Evolutionary conservation across 257 asterid species (phyloP), one percentile per base, ranked within the genome.

Genomic region (Primulina huaijiensis): DNA sequence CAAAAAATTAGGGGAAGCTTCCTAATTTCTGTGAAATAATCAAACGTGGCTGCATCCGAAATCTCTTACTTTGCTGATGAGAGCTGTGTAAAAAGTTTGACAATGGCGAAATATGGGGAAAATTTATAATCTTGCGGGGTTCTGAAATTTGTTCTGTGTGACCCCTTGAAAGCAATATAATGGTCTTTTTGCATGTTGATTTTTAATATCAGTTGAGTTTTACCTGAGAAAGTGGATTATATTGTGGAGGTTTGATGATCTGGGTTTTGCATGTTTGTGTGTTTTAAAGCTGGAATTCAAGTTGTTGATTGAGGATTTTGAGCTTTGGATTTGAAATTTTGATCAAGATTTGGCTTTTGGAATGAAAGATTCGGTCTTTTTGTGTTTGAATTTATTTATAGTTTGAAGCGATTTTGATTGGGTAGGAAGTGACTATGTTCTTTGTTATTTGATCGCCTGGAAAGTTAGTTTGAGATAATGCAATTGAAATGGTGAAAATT

Each of bases 401-500:
- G 23, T 46, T 58, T 14, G 29, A 5, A 43, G 2, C 35, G 33
- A 2, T 40, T 40, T 40, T 40, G 16, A 40, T 40, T 11, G 52
- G 17, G 17, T 10, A 10, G 1, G 52, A 40, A 40, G 52, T 2
- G 52, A 11, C 5, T 11, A 11, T 10, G 4, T 43, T 43, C 7
- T 43, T 0, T 2, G 3, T 11, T 11, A 43, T 57, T 67, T 64
- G 7, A 37, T 56, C 64, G 11, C 43, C 66, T 62, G 67, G 72
- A 63, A 70, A 52, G 71, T 72, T 62, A 14, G 9, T 70, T 23
- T 23, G 38, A 35, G 53, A 8, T 50, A 3, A 43, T 50, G 57
- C 20, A 5, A 71, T 68, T 62, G 87, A 68, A 76, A 82, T 82
- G 84, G 75, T 76, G 72, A 70, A 62, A 29, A 30, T 67, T 63